Percentiles rank a stretch among this genome's conserved stretches.
These are phyloP conservation scores for Calonectria pseudoturangicola DNA, from an alignment of 2,329 filamentous ascomycete species.

Conservation along the genomic window DNA sequence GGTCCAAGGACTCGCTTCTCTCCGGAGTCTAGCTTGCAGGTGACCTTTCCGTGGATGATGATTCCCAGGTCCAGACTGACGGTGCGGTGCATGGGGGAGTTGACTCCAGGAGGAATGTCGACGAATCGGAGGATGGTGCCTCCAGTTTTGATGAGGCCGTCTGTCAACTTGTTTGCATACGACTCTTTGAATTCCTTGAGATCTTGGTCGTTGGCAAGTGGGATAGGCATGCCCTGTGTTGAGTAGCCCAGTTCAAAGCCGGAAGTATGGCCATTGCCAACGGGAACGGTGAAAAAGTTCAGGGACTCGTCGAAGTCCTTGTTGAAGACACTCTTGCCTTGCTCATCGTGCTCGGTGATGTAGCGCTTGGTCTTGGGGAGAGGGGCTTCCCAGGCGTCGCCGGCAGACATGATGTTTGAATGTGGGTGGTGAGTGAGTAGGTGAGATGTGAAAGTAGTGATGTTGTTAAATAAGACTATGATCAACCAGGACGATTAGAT, in stretches of 20 bases:
- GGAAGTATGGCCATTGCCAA: background rate
- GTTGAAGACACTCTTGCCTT: slow-evolving; percentile 21
- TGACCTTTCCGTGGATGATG: slow-evolving; percentile 33
- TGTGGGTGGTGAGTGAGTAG: background rate
- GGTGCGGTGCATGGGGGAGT: slow-evolving; percentile 40
- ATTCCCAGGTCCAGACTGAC: slow-evolving; percentile 39
- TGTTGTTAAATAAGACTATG: background rate
- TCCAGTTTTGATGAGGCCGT: slow-evolving; percentile 29
- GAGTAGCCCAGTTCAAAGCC: slow-evolving; percentile 31
- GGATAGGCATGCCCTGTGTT: slow-evolving; percentile 6
- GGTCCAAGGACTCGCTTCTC: slow-evolving; percentile 22
- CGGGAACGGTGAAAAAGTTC: slow-evolving; percentile 16
- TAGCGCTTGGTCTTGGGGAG: slow-evolving; percentile 25
- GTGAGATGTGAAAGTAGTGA: background rate
- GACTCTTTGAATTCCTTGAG: slow-evolving; percentile 17
- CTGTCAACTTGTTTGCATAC: slow-evolving; percentile 13
- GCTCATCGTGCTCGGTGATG: slow-evolving; percentile 23
- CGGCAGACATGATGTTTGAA: slow-evolving; percentile 7
- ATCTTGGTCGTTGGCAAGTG: slow-evolving; percentile 29
- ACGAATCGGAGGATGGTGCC: slow-evolving; percentile 33
- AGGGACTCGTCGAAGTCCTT: background rate
- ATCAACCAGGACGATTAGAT: background rate
- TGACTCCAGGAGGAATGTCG: slow-evolving; percentile 26
- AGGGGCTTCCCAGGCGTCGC: slow-evolving; percentile 11
- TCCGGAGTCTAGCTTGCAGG: slow-evolving; percentile 36